Evolutionary conservation across 2,329 filamentous ascomycete genomes (phyloP).

Genomic region (Eutypella sp.): DNA sequence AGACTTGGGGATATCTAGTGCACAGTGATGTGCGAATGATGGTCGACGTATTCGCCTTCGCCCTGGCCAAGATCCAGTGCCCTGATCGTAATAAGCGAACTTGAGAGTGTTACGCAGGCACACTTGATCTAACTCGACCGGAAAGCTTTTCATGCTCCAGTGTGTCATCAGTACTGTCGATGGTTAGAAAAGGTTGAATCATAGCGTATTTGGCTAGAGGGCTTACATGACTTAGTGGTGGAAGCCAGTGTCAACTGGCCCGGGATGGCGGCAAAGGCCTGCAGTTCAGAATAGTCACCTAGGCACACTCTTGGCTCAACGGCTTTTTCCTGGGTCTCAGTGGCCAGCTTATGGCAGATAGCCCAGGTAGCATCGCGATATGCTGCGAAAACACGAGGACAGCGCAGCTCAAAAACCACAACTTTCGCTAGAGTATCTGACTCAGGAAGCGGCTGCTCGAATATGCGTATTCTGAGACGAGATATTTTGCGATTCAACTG

Average conservation of each 20-base stretch:
- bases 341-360: constrained; percentile 27
- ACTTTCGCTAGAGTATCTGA: constrained; percentile 25
- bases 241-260: constrained; percentile 13
- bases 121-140: constrained; percentile 35
- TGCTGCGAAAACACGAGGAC: constrained; percentile 26
- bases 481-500: constrained; percentile 21
- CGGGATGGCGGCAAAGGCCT: constrained; percentile 1
- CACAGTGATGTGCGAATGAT: constrained; percentile 42
- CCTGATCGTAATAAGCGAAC: constrained; percentile 43
- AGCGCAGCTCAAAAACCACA: constrained; percentile 37
- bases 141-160: constrained; percentile 37
- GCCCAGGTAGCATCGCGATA: constrained; percentile 40
- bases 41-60: constrained; percentile 21
- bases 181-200: constrained; percentile 9
- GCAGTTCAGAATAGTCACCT: constrained; percentile 14
- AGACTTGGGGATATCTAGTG: constrained; percentile 28
- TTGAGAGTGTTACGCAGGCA: constrained; percentile 41
- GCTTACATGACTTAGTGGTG: constrained; percentile 14
- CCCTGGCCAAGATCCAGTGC: constrained; percentile 33
- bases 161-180: constrained; percentile 37
- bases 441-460: constrained; percentile 36
- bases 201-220: constrained; percentile 2
- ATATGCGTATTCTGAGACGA: constrained; percentile 30
- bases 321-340: constrained; percentile 7
- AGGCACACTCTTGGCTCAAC: constrained; percentile 11